Percentiles rank a stretch among this genome's conserved stretches.
These are phyloP conservation scores for Lentinula sp. DNA, from an alignment of 768 basidiomycete species.

Conservation along the genomic window DNA sequence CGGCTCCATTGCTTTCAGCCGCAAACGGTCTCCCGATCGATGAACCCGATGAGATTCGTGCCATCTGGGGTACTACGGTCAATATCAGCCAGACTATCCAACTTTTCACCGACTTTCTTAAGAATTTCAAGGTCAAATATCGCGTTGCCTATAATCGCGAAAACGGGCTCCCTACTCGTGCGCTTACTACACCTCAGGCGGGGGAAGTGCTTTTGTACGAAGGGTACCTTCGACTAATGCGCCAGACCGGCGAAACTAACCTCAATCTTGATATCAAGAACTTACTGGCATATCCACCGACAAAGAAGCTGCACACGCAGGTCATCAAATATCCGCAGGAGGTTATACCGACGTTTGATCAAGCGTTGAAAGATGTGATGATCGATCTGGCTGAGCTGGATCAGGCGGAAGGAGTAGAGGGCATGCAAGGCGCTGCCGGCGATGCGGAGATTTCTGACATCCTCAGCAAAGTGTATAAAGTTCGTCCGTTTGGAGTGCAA, in stretches of 20 bases:
- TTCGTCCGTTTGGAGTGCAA: constrained; percentile 82
- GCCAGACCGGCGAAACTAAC: constrained; percentile 87
- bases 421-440: constrained; percentile 70
- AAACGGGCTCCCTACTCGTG: constrained; percentile 43
- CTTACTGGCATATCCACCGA: constrained; percentile 78
- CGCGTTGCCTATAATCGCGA: constrained; percentile 66
- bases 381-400: constrained; percentile 82
- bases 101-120: constrained; percentile 81
- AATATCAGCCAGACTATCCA: constrained; percentile 89
- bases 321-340: constrained; percentile 95
- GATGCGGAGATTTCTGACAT: constrained; percentile 89
- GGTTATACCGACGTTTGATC: constrained; percentile 96
- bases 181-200: constrained; percentile 54
- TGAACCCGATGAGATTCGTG: constrained; percentile 79
- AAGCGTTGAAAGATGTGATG: constrained; percentile 90
- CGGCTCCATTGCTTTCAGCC: constrained; percentile 51
- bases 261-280: constrained; percentile 89
- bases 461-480: constrained; percentile 84
- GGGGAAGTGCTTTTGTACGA: constrained; percentile 74
- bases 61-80: constrained; percentile 98
- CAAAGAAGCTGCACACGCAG: constrained; percentile 77
- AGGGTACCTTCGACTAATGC: constrained; percentile 75
- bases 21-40: constrained; percentile 51
- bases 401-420: constrained; percentile 59
- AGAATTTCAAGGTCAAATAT: constrained; percentile 91